These are phyloP conservation scores for Astrothelium macrocarpum DNA, from an alignment of 495 filamentous ascomycete genomes.

Conservation along the genomic window DNA sequence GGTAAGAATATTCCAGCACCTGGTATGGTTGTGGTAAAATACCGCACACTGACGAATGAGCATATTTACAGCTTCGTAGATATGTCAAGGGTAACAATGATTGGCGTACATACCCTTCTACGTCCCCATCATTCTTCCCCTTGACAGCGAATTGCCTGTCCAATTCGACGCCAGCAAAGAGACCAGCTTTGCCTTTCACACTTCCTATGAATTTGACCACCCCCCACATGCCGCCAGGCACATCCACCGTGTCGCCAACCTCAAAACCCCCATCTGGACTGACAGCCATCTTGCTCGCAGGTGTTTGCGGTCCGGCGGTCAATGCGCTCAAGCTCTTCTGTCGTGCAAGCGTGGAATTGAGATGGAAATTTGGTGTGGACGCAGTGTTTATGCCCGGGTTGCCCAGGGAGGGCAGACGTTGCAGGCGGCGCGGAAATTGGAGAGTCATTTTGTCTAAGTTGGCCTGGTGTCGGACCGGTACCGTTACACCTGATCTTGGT, in stretches of 20 bases:
- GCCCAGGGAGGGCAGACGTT: constrained; percentile 34
- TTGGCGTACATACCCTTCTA: constrained; percentile 70
- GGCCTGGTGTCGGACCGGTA: neutral
- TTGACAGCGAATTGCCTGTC: constrained; percentile 65
- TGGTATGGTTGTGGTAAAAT: constrained; percentile 69
- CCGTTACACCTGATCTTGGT: neutral
- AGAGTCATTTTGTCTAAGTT: constrained; percentile 19
- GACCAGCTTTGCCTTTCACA: constrained; percentile 81
- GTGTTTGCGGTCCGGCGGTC: constrained; percentile 37
- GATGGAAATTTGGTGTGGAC: constrained; percentile 48
- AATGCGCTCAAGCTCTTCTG: constrained; percentile 58
- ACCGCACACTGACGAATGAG: constrained; percentile 47
- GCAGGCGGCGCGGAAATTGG: constrained; percentile 38
- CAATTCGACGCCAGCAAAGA: constrained; percentile 92
- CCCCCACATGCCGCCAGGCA: constrained; percentile 89
- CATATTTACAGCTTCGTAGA: constrained; percentile 13
- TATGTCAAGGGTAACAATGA: neutral
- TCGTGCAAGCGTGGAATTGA: constrained; percentile 42
- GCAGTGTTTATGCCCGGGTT: constrained; percentile 41
- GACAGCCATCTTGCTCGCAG: constrained; percentile 28
- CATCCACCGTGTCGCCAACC: constrained; percentile 85
- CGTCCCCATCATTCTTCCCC: constrained; percentile 94
- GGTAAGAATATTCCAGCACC: constrained; percentile 93
- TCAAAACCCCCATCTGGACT: constrained; percentile 48
- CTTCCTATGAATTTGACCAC: constrained; percentile 79